phyloP scores from a whole-genome alignment of 1,284 basidiomycete species.

The Bondarzewia mesenterica region DNA sequence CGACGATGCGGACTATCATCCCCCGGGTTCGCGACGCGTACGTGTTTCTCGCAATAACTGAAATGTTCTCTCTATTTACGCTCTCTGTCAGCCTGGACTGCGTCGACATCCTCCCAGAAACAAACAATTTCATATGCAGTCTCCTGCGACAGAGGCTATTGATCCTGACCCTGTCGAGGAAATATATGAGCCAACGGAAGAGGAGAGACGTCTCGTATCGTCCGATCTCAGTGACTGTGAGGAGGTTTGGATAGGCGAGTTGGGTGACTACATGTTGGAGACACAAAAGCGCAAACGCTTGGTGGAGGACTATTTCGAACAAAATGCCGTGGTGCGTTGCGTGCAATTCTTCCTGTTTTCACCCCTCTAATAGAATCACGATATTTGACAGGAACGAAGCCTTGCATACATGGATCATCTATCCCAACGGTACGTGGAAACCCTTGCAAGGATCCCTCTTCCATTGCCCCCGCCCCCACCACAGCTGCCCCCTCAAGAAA shows the following conservation, averaged over 20 bases:
- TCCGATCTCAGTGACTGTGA: constrained; percentile 74
- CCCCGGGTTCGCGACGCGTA: constrained; percentile 46
- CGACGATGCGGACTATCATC: constrained; percentile 48
- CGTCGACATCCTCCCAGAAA: constrained; percentile 34
- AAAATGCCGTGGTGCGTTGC: constrained; percentile 44
- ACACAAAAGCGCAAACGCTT: constrained; percentile 64
- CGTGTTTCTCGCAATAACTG: constrained; percentile 20
- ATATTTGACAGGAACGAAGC: constrained; percentile 59
- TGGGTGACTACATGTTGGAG: constrained; percentile 59
- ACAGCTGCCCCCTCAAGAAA: constrained; percentile 18
- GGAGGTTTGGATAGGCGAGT: constrained; percentile 64
- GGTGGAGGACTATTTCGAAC: constrained; percentile 65
- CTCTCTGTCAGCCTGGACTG: constrained; percentile 24
- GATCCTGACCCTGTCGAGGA: constrained; percentile 27
- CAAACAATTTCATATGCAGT: constrained; percentile 29
- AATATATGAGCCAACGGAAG: constrained; percentile 32
- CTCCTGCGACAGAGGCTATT: constrained; percentile 24
- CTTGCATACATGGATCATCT: constrained; percentile 48
- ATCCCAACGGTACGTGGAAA: constrained; percentile 56
- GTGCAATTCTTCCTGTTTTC: constrained; percentile 8
- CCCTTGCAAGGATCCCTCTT: constrained; percentile 56
- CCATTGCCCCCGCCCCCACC: constrained; percentile 45
- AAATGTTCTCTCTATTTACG: neutral
- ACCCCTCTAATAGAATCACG: neutral
- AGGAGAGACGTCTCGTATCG: constrained; percentile 41